Evolutionary conservation across 805 yeast genomes (phyloP), one percentile per base, ranked within the genome.

Genomic region (Pichia cabralensis): DNA sequence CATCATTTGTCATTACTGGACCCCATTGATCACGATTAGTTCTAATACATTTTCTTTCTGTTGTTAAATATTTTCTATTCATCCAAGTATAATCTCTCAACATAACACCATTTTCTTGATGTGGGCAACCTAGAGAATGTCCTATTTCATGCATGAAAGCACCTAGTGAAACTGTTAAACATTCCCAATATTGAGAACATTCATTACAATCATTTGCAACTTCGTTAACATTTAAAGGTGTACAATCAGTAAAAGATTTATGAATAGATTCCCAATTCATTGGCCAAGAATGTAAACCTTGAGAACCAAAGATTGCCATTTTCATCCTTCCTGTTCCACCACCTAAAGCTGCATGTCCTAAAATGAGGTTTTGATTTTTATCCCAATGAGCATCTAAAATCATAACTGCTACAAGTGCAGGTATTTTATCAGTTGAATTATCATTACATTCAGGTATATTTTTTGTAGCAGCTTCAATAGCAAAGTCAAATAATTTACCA

Each of bases 141-240:
- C 98, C 97, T 33, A 89, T 79, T 53, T 89, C 97, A 56, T 89
- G 97, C 80, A 88, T 67, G 47, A 86, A 88, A 0, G 97, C 96
- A 29, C 98, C 97, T 47, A 83, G 52, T 1, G 96, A 83, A 24
- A 89, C 70, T 40, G 81, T 80, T 29, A 81, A 58, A 48, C 94
- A 81, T 56, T 89, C 96, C 95, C 96, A 92, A 36, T 79, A 70
- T 1, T 94, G 69, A 0, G 92, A 81, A 54, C 95, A 80, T 51
- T 88, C 80, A 47, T 74, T 71, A 44, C 79, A 65, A 55, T 92
- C 98, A 55, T 92, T 86, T 9, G 95, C 96, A n/a, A 89, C 95
- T 39, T 81, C 82, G 2, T 52, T 52, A 1, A 64, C 70, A 35
- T 75, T 70, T 8, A 81, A 63, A 12, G 52, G 66, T 0, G 92